Evolutionary conservation across 148 eudicot genomes (phyloP), one percentile per base, ranked within the genome.

Genomic region (Vaccinium darrowii): DNA sequence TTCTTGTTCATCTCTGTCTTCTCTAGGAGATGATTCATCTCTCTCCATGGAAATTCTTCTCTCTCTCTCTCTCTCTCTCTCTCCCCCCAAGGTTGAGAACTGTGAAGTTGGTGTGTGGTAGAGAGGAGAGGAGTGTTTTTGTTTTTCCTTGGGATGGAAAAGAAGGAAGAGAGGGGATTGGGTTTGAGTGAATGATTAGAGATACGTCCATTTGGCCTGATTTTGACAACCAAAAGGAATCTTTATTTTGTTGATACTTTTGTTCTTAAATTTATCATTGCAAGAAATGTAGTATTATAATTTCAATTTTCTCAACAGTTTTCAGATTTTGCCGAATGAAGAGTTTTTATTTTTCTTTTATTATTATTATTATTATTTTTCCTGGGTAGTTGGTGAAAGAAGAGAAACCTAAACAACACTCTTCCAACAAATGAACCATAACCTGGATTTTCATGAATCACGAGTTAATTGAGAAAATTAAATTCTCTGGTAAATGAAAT

Each of bases 161-260:
- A 12, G 21, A 43, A 62, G 13, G 4, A 43, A 4, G n/a, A 63
- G 36, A 62, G 75, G 36, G 7, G 79, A 80, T 80, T 36, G 82
- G 84, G 78, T 30, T 25, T 69, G 74, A 52, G 84, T 52, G 85
- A 74, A 36, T 56, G 79, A 83, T 21, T 73, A 56, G 33, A 74
- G 63, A 52, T 53, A 1, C 13, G 78, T 52, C 67, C 33, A 3
- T 33, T 52, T 33, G 69, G 36, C n/a, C 69, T 56, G 85, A 83
- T 83, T 83, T 83, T 83, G 85, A 83, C 85, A 54, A 36, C 53
- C 71, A 43, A 74, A 74, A 21, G 79, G 79, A 72, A 83, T 53
- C 65, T 72, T 56, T 33, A 5, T 80, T 60, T 8, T 47, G 50
- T 23, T 60, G 18, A 60, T 80, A 51, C 73, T 21, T 60, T 80